A percentile compares a stretch with the other conserved stretches of the same genome.
Conservation (phyloP, 768 basidiomycete genomes). For the Naganishia antarctica region DNA sequence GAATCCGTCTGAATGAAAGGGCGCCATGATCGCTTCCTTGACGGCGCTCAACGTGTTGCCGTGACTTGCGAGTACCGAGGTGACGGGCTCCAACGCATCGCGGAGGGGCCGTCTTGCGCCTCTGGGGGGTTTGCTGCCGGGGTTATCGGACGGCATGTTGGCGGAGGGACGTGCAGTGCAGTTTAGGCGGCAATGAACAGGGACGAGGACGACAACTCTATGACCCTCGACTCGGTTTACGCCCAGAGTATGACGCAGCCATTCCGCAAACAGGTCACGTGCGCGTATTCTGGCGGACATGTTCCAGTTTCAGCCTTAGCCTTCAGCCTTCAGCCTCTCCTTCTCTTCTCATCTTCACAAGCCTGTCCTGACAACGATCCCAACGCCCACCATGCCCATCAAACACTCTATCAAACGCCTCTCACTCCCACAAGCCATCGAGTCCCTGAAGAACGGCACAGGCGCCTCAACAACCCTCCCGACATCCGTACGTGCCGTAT, state of each 20-base stretch:
- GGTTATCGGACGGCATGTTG: constrained; percentile 4
- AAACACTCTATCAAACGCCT: constrained; percentile 22
- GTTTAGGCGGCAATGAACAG: no score
- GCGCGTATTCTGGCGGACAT: no score
- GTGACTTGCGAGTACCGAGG: constrained; percentile 23
- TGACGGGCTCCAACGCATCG: constrained; percentile 30
- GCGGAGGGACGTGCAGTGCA: no score
- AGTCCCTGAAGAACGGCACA: constrained; percentile 16
- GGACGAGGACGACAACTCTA: no score
- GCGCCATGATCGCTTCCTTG: constrained; percentile 45
- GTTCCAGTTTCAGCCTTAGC: neutral
- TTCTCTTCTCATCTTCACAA: neutral
- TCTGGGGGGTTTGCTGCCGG: constrained; percentile 2
- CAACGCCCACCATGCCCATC: constrained; percentile 1
- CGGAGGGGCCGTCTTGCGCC: constrained; percentile 15
- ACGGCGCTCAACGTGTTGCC: constrained; percentile 39
- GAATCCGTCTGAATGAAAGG: constrained; percentile 39
- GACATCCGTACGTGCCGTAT: neutral
- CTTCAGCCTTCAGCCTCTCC: neutral
- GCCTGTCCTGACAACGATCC: no score
- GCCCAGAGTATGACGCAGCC: constrained; percentile 20
- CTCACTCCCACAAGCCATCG: constrained; percentile 13
- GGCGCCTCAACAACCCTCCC: constrained; percentile 15
- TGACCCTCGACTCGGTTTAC: no score
- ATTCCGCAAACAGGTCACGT: neutral